Evolutionary conservation across 2,329 filamentous ascomycete genomes (phyloP).

Genomic region (Microdochium bolleyi): DNA sequence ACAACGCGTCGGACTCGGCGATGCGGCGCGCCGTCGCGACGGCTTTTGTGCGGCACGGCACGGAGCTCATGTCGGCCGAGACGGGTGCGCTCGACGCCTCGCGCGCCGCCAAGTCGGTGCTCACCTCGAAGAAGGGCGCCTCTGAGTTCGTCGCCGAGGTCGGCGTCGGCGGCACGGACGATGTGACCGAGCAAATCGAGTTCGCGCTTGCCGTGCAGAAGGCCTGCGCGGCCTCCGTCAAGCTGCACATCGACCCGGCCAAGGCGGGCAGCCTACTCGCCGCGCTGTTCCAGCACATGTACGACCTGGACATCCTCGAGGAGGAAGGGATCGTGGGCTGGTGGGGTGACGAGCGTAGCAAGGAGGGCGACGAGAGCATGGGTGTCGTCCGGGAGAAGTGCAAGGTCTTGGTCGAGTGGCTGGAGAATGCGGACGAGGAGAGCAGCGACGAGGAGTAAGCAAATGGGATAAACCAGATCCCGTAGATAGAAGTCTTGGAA

Average conservation of each 20-base stretch:
- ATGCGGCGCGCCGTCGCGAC: conserved; percentile 80
- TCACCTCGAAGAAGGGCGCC: conserved; percentile 46
- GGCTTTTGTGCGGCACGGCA: conserved; percentile 75
- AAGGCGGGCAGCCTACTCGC: conserved; percentile 59
- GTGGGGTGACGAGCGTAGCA: conserved; percentile 72
- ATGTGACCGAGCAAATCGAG: conserved; percentile 72
- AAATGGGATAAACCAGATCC: background rate
- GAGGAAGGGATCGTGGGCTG: conserved; percentile 83
- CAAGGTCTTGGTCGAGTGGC: conserved; percentile 72
- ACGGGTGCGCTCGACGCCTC: conserved; percentile 47
- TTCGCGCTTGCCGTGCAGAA: conserved; percentile 76
- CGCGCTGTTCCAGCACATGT: conserved; percentile 75
- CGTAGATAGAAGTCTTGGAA: background rate
- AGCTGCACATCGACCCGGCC: conserved; percentile 40
- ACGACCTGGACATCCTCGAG: conserved; percentile 76
- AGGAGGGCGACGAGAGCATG: conserved; percentile 57
- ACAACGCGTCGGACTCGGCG: conserved; percentile 82
- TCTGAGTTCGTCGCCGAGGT: conserved; percentile 50
- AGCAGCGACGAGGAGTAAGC: conserved; percentile 56
- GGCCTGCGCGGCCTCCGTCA: conserved; percentile 60
- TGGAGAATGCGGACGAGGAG: conserved; percentile 68
- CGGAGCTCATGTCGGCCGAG: conserved; percentile 52
- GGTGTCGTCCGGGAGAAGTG: conserved; percentile 64
- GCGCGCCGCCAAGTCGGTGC: conserved; percentile 56
- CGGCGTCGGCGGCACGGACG: conserved; percentile 55